Conservation (phyloP, 139 green algal genomes). For the Axilococcus clingmanii region DNA sequence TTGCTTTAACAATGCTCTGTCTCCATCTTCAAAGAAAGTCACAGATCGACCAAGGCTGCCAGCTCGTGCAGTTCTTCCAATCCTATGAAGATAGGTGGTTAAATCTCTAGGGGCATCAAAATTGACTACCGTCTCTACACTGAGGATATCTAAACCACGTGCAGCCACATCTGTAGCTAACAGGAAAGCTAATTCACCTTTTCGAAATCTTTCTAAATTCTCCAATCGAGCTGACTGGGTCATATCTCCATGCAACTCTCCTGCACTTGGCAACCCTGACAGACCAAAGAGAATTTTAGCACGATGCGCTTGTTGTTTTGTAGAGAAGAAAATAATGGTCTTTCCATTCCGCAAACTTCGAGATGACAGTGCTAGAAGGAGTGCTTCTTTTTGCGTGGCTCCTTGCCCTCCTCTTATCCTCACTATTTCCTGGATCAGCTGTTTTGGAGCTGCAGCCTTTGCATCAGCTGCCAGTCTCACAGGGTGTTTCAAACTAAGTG, state of each 20-base stretch:
- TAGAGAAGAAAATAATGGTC: slow-evolving; percentile 86
- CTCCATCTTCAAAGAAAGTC: slow-evolving; percentile 74
- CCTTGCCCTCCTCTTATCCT: slow-evolving; percentile 50
- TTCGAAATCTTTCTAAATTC: slow-evolving; percentile 70
- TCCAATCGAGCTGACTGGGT: slow-evolving; percentile 80
- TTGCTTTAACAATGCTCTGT: slow-evolving; percentile 78
- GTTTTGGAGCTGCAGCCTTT: slow-evolving; percentile 40
- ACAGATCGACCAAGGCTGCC: slow-evolving; percentile 69
- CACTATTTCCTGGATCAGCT: slow-evolving; percentile 83
- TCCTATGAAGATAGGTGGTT: slow-evolving; percentile 71
- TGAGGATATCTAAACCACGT: slow-evolving; percentile 90
- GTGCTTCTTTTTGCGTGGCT: slow-evolving; percentile 70
- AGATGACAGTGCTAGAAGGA: slow-evolving; percentile 72
- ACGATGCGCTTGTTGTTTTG: slow-evolving; percentile 82
- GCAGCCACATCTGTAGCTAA: slow-evolving; percentile 85
- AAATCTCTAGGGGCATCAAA: slow-evolving; percentile 50
- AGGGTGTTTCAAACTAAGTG: slow-evolving; percentile 66
- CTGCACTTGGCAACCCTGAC: slow-evolving; percentile 54
- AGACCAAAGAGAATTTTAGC: slow-evolving; percentile 94
- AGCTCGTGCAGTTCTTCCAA: slow-evolving; percentile 87
- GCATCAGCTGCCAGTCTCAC: slow-evolving; percentile 86
- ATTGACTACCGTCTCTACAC: slow-evolving; percentile 73
- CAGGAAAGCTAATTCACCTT: slow-evolving; percentile 56
- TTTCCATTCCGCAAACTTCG: slow-evolving; percentile 52
- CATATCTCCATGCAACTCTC: slow-evolving; percentile 96